Conservation (phyloP, 164 flowering plant genomes). For the Piper longum region DNA sequence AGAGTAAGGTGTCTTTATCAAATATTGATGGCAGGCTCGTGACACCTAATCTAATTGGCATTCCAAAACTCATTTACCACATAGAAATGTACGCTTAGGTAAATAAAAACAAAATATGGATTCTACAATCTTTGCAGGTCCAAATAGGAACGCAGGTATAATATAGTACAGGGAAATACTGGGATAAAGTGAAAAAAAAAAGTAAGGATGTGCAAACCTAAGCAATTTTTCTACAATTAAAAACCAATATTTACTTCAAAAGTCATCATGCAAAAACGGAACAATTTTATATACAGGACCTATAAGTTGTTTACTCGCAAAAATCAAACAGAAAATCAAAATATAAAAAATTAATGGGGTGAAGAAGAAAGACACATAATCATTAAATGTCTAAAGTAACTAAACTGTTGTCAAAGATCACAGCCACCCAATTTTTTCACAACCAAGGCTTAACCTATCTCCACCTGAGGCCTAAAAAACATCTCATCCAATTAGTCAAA, state of each 20-base stretch:
- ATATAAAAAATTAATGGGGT: not conserved
- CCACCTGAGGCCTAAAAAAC: conserved; percentile 73
- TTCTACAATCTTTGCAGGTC: no score
- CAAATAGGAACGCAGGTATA: no score
- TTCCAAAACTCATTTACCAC: no score
- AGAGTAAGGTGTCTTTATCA: no score
- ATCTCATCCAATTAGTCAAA: conserved; percentile 2
- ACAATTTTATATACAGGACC: not conserved
- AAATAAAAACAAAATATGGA: no score
- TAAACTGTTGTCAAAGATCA: conserved; percentile 94
- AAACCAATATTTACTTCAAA: not conserved
- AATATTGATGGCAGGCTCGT: no score
- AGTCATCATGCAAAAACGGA: not conserved
- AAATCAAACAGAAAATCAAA: not conserved
- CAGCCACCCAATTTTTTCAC: conserved; percentile 94
- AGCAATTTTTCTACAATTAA: no score
- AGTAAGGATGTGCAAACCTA: no score
- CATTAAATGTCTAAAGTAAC: conserved; percentile 6
- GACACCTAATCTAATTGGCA: no score
- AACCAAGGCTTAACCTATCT: conserved; percentile 87
- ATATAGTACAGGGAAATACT: no score
- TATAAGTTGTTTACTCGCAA: not conserved
- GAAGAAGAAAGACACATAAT: not conserved
- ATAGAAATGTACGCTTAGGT: no score
- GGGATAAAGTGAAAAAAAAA: no score